Evolutionary conservation across 441 rosid species (phyloP).

Genomic region (Bruguiera hainesii): DNA sequence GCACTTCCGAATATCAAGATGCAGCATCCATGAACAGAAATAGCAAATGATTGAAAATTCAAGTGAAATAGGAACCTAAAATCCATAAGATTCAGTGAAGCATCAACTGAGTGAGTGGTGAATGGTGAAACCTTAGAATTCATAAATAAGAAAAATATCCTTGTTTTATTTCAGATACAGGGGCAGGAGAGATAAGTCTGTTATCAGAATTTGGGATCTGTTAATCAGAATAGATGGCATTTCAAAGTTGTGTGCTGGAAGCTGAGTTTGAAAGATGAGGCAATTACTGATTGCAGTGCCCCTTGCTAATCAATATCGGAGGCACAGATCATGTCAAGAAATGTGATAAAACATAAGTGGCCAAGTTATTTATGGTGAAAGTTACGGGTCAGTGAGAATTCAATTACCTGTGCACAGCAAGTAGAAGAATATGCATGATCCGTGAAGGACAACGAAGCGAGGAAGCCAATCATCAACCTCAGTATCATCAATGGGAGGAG

Average conservation of each 20-base stretch:
- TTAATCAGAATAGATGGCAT: too few species aligned
- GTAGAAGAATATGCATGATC: constrained; percentile 80
- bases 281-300: too few species aligned
- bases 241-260: too few species aligned
- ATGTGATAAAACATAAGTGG: background rate
- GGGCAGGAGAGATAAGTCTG: too few species aligned
- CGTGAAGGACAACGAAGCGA: constrained; percentile 90
- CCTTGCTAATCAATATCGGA: too few species aligned
- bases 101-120: background rate
- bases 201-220: too few species aligned
- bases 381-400: background rate
- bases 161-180: too few species aligned
- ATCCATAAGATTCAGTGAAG: background rate
- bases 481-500: constrained; percentile 78
- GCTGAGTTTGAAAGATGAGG: too few species aligned
- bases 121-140: background rate
- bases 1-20: background rate
- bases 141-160: background rate
- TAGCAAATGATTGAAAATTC: background rate
- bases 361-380: background rate
- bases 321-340: too few species aligned
- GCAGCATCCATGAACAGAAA: background rate
- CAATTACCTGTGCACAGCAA: constrained; percentile 63
- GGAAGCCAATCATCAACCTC: constrained; percentile 99
- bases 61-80: background rate